phyloP scores from a whole-genome alignment of 208 protist species.

The Trypanosomatidae sp. region DNA sequence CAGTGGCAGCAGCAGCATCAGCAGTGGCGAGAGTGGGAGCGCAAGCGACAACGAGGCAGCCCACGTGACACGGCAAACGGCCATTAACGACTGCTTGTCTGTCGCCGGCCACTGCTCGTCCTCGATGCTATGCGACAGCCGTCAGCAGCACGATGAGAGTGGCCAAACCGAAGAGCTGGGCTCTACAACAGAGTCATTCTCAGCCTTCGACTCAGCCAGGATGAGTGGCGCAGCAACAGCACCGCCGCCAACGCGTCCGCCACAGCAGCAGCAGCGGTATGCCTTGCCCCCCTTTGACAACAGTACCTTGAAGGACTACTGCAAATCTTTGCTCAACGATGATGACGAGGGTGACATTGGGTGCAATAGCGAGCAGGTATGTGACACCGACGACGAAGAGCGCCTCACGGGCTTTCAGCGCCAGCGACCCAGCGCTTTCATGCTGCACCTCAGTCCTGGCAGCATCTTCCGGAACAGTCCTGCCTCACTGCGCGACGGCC shows the following conservation, averaged over 20 bases:
- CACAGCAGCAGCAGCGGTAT: background rate
- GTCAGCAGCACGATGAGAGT: background rate
- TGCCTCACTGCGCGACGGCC: background rate
- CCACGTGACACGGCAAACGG: background rate
- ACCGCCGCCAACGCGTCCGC: background rate
- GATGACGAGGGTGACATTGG: slow-evolving; percentile 4
- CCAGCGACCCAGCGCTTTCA: background rate
- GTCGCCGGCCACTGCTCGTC: background rate
- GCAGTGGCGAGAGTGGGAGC: slow-evolving; percentile 10
- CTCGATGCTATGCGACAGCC: slow-evolving; percentile 1
- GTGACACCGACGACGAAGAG: slow-evolving; percentile 9
- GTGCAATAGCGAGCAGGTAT: background rate
- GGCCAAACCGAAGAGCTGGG: background rate
- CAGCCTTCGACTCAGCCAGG: background rate
- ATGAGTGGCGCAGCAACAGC: background rate
- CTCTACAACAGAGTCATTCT: background rate
- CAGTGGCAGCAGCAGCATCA: slow-evolving; percentile 3
- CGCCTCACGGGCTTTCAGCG: background rate
- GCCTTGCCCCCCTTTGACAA: slow-evolving; percentile 7
- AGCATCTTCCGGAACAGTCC: slow-evolving; percentile 13
- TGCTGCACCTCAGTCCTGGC: slow-evolving; percentile 13
- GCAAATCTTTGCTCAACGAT: slow-evolving; percentile 20
- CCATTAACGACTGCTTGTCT: slow-evolving; percentile 1
- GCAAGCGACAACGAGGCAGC: slow-evolving; percentile 5
- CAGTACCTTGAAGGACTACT: slow-evolving; percentile 5